Conservation (phyloP, 2,329 filamentous ascomycete genomes). For the Akanthomyces muscarius region DNA sequence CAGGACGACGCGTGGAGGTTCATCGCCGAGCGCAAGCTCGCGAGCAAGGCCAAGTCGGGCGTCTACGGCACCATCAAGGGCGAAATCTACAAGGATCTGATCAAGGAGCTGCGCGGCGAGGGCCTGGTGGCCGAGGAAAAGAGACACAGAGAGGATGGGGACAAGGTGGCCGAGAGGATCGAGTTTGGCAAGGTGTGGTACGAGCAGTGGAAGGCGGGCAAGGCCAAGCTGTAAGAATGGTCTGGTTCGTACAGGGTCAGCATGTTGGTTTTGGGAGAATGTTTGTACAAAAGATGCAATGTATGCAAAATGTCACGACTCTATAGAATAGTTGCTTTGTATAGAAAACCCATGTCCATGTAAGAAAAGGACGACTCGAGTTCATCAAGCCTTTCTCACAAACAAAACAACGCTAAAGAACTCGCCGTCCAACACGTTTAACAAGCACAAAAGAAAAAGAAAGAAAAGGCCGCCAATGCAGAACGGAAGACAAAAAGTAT, state of each 20-base stretch:
- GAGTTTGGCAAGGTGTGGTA: conserved; percentile 45
- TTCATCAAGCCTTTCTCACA: neutral
- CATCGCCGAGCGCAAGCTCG: conserved; percentile 55
- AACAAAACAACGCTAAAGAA: neutral
- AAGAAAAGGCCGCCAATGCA: neutral
- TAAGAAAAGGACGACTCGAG: neutral
- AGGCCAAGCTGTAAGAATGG: conserved; percentile 33
- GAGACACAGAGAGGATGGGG: conserved; percentile 40
- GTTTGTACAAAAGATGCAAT: neutral
- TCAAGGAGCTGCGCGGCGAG: conserved; percentile 54
- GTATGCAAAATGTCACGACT: neutral
- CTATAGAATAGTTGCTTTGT: neutral
- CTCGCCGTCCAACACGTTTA: neutral
- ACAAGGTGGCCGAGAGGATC: conserved; percentile 38
- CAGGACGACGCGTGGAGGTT: conserved; percentile 60
- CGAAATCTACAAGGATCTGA: conserved; percentile 68
- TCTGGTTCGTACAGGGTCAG: too few relatives aligned
- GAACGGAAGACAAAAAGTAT: neutral
- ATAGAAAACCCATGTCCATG: neutral
- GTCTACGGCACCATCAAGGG: conserved; percentile 69
- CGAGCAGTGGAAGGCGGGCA: conserved; percentile 43
- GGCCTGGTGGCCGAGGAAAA: conserved; percentile 47
- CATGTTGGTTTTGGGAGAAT: neutral
- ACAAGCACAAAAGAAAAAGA: neutral
- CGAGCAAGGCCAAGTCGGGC: conserved; percentile 58